Conservation (phyloP, 768 basidiomycete species). For the Boletus speciosus region DNA sequence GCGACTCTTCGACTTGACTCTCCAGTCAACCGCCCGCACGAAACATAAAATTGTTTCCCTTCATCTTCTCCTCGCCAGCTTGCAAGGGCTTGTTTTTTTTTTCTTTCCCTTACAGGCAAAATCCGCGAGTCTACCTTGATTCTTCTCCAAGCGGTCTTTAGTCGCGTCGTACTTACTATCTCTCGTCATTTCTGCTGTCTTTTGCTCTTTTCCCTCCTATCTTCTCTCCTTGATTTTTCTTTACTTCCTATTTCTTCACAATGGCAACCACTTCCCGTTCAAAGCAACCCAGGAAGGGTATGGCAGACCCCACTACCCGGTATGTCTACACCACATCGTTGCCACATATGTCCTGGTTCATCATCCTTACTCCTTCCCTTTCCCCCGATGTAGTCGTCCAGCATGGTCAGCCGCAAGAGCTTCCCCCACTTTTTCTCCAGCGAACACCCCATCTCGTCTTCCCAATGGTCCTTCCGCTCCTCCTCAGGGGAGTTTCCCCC, state of each 20-base stretch:
- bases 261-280: constrained; percentile 67
- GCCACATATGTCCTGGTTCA: constrained; percentile 12
- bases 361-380: constrained; percentile 8
- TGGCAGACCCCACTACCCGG: constrained; percentile 51
- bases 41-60: constrained; percentile 28
- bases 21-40: constrained; percentile 26
- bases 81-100: constrained; percentile 19
- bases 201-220: constrained; percentile 24
- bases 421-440: constrained; percentile 68
- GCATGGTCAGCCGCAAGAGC: constrained; percentile 70
- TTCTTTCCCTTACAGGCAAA: constrained; percentile 17
- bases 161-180: constrained; percentile 36
- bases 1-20: constrained; percentile 31
- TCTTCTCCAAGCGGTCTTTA: constrained; percentile 22
- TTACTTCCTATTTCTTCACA: constrained; percentile 18
- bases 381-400: constrained; percentile 32
- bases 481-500: constrained; percentile 40
- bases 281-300: constrained; percentile 62
- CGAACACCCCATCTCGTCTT: constrained; percentile 37
- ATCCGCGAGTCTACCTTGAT: constrained; percentile 18
- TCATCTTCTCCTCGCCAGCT: constrained; percentile 25
- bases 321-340: constrained; percentile 34
- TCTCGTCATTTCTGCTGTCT: constrained; percentile 34
- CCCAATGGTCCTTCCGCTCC: constrained; percentile 39
- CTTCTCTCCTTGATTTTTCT: constrained; percentile 31